Base-by-base conservation (phyloP, 305 asterid species). In the Fraxinus albicans region DNA sequence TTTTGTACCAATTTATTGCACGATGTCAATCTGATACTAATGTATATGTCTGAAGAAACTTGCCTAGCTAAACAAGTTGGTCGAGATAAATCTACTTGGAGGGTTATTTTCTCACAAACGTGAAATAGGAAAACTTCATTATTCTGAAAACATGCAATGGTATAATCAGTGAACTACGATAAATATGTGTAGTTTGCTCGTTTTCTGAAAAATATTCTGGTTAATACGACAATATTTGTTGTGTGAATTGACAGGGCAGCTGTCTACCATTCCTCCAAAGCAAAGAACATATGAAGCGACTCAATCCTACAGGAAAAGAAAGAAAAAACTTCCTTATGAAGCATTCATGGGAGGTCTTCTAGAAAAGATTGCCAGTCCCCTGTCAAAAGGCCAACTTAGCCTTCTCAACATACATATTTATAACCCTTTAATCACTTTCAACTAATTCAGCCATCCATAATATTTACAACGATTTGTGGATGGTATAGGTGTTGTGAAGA, bases 381-480 rank as follows among this genome's bases (percentile, higher is more conserved):
- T 90, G 60, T 97, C 98, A 23, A 88, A 65, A 33, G 98, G 99
- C 2, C 73, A 89, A 23, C 88, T 94, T 1, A 87, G 76, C 85
- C 91, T 94, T 5, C 50, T 36, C 63, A 95, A 91, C 90, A 92
- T 94, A 10, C 90, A 94, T 9, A 65, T 92, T 0, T 94, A 93
- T 78, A 95, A 97, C 89, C 98, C 99, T 3, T 82, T 90, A 8
- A 44, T 97, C 90, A 95, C 99, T 38, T 96, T 97, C 93, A 97
- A 96, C 90, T 96, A 96, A 90, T 93, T 95, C 89, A 88, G 86
- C 86, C 98, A 97, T 63, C 98, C 97, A 0, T 87, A 73, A 2
- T 98, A 95, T 79, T 21, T 94, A 6, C 90, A 86, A 13, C 78
- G 77, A 73, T 95, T 98, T 15, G 98, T 93, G 4, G 87, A 92